A percentile compares a stretch with the other conserved stretches of the same genome.
phyloP scores from a whole-genome alignment of 2,329 filamentous ascomycete genomes.

The Leptodontidium sp. region DNA sequence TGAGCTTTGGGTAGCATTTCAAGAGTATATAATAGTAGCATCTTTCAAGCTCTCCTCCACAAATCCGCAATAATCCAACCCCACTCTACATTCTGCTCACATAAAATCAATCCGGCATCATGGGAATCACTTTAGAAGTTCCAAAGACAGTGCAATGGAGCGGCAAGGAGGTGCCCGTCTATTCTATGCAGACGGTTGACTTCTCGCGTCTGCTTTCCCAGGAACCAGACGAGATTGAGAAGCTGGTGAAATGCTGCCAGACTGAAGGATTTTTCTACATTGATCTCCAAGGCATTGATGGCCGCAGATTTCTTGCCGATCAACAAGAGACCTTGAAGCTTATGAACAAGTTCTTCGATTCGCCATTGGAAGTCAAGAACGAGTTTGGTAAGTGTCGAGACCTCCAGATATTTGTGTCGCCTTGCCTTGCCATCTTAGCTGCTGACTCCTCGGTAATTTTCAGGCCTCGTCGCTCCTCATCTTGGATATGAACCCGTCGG shows the following conservation, averaged over 20 bases:
- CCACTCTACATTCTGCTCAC: not conserved
- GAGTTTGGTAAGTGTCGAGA: slow-evolving; percentile 51
- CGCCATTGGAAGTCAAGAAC: slow-evolving; percentile 63
- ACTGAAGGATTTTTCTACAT: slow-evolving; percentile 65
- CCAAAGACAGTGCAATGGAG: slow-evolving; percentile 58
- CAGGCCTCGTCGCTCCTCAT: slow-evolving; percentile 60
- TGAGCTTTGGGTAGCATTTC: slow-evolving; percentile 9
- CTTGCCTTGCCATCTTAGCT: not conserved
- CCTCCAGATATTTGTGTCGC: too few relatives aligned
- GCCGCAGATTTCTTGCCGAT: slow-evolving; percentile 60
- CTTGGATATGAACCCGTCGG: slow-evolving; percentile 61
- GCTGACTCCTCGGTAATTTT: not conserved
- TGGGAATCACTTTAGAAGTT: slow-evolving; percentile 51
- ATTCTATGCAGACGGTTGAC: slow-evolving; percentile 60
- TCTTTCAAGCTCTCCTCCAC: not conserved
- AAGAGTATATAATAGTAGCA: slow-evolving; percentile 19
- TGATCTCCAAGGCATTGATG: slow-evolving; percentile 60
- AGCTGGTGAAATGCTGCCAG: slow-evolving; percentile 57
- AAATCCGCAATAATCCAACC: too few relatives aligned
- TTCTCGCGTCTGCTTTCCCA: slow-evolving; percentile 61
- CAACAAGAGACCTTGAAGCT: slow-evolving; percentile 60
- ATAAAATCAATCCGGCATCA: slow-evolving; percentile 30
- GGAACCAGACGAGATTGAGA: slow-evolving; percentile 61
- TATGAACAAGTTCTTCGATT: slow-evolving; percentile 64
- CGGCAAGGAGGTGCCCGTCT: slow-evolving; percentile 58